These are phyloP conservation scores for Fusarium nodosum DNA, from an alignment of 2,329 filamentous ascomycete species.

Conservation along the genomic window DNA sequence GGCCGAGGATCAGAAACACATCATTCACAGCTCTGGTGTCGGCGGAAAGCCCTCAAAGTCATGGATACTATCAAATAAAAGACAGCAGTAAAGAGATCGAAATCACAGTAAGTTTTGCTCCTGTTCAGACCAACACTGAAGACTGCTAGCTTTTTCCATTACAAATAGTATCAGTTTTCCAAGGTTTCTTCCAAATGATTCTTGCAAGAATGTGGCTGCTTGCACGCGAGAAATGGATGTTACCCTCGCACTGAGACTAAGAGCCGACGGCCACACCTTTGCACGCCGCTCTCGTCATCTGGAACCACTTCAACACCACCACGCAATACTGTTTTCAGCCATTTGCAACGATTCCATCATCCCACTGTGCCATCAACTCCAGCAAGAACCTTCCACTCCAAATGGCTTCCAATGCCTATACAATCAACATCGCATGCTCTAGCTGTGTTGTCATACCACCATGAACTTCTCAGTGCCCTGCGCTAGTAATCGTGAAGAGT, in stretches of 20 bases:
- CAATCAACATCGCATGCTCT: conserved; percentile 15
- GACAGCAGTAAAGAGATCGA: background rate
- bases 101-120: background rate
- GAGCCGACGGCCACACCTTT: conserved; percentile 34
- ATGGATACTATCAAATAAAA: background rate
- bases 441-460: conserved; percentile 36
- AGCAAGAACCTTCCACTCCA: background rate
- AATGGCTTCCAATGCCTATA: background rate
- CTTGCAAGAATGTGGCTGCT: conserved; percentile 20
- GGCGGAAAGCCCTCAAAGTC: conserved; percentile 13
- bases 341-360: conserved; percentile 32
- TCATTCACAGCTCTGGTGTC: conserved; percentile 6
- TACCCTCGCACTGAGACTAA: conserved; percentile 32
- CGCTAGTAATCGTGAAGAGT: conserved; percentile 22
- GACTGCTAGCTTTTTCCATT: conserved; percentile 5
- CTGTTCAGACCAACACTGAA: background rate
- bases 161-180: conserved; percentile 15
- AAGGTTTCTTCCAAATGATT: conserved; percentile 21
- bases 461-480: conserved; percentile 15
- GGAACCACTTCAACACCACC: conserved; percentile 42
- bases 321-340: conserved; percentile 21
- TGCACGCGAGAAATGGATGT: conserved; percentile 36
- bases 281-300: conserved; percentile 49
- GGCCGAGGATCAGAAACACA: conserved; percentile 25
- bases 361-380: conserved; percentile 21